These are phyloP conservation scores for Cordyceps tenuipes DNA, from an alignment of 2,329 filamentous ascomycete species.

Conservation along the genomic window DNA sequence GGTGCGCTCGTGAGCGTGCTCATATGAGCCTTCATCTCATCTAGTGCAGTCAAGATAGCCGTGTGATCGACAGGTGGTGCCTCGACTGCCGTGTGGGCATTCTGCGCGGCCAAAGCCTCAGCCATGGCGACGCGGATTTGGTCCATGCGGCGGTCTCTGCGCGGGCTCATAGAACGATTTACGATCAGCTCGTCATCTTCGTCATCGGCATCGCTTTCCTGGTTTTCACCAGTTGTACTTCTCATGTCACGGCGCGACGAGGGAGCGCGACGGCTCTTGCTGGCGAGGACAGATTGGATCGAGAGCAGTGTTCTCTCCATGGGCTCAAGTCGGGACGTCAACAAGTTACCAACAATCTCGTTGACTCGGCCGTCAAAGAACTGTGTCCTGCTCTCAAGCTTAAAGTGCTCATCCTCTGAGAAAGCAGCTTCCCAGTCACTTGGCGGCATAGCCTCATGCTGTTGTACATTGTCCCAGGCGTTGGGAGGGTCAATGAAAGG, in stretches of 20 bases:
- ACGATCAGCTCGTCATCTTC: slow-evolving; percentile 68
- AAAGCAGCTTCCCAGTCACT: slow-evolving; percentile 93
- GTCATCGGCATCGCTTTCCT: slow-evolving; percentile 88
- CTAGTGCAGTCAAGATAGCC: slow-evolving; percentile 57
- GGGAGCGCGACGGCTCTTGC: slow-evolving; percentile 45
- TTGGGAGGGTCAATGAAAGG: slow-evolving; percentile 51
- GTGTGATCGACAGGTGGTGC: slow-evolving; percentile 23
- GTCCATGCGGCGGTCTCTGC: slow-evolving; percentile 69
- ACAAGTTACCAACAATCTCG: slow-evolving; percentile 67
- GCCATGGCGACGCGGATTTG: slow-evolving; percentile 67
- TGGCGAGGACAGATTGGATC: slow-evolving; percentile 63
- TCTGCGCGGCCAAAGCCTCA: slow-evolving; percentile 58
- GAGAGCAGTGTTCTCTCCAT: slow-evolving; percentile 69
- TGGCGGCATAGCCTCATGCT: slow-evolving; percentile 50
- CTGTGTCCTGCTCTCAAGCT: slow-evolving; percentile 68
- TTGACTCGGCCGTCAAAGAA: slow-evolving; percentile 93
- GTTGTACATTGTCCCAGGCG: slow-evolving; percentile 25
- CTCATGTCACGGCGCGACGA: slow-evolving; percentile 52
- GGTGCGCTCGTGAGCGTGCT: slow-evolving; percentile 13
- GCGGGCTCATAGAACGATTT: slow-evolving; percentile 67
- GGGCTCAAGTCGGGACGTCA: slow-evolving; percentile 70
- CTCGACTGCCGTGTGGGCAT: slow-evolving; percentile 22
- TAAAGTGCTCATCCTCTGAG: slow-evolving; percentile 73
- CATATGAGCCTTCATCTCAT: slow-evolving; percentile 49
- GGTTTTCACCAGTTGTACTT: slow-evolving; percentile 60